Conservation (phyloP, 257 asterid genomes). For the Penstemon davidsonii region DNA sequence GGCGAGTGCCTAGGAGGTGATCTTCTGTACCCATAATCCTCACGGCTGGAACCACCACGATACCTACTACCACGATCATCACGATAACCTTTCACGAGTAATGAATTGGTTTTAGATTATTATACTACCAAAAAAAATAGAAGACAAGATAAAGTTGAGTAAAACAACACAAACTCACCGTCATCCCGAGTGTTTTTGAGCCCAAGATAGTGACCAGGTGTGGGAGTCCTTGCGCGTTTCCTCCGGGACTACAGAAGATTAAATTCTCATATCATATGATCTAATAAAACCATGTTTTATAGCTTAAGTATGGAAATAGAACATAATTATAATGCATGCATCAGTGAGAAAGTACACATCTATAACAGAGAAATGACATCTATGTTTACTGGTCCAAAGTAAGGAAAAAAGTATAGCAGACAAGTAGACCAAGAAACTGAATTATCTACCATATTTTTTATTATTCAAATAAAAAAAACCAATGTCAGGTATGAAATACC, state of each 20-base stretch:
- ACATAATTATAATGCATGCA: not conserved
- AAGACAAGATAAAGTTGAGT: not conserved
- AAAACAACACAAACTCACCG: conserved; percentile 45
- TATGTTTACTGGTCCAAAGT: conserved; percentile 24
- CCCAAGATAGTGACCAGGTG: conserved; percentile 98
- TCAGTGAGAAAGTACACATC: not conserved
- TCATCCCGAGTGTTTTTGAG: conserved; percentile 82
- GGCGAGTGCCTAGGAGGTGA: conserved; percentile 77
- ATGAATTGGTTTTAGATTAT: not conserved
- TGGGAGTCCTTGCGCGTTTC: conserved; percentile 78
- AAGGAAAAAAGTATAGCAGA: conserved; percentile 15
- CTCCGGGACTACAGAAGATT: conserved; percentile 54
- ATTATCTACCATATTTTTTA: conserved; percentile 24
- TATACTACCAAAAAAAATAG: not conserved
- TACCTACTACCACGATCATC: conserved; percentile 60
- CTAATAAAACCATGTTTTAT: conserved; percentile 15
- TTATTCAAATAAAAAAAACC: conserved; percentile 26
- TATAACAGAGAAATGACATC: not conserved
- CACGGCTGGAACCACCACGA: conserved; percentile 75
- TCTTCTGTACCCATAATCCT: conserved; percentile 79
- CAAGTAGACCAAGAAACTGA: conserved; percentile 25
- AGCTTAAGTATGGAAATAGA: conserved; percentile 5
- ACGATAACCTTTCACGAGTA: not conserved
- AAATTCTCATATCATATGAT: conserved; percentile 28
- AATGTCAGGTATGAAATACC: conserved; percentile 80